Evolutionary conservation across 352 stramenopile species (phyloP).

Genomic region (Globisporangium okanoganense): DNA sequence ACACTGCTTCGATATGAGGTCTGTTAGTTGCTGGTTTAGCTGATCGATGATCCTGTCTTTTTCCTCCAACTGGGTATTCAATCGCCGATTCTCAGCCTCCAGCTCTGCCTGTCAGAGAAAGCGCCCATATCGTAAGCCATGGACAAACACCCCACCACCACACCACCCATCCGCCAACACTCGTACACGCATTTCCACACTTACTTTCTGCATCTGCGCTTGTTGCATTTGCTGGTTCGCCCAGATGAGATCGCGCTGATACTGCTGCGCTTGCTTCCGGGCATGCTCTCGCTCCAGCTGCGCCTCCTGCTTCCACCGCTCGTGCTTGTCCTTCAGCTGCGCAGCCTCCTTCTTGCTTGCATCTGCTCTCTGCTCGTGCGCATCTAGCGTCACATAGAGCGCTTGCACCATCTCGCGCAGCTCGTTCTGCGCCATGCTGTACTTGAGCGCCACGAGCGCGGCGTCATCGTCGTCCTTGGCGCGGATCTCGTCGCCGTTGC

Average conservation of each 20-base stretch:
- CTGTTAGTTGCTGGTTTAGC: constrained; percentile 3
- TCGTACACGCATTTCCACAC: neutral
- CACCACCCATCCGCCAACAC: too few relatives aligned
- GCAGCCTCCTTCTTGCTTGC: neutral
- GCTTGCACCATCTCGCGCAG: constrained; percentile 20
- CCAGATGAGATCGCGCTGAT: neutral
- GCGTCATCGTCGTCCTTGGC: neutral
- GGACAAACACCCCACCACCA: too few relatives aligned
- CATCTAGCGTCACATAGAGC: constrained; percentile 19
- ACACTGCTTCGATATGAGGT: neutral
- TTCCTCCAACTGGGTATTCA: constrained; percentile 3
- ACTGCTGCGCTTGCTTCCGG: constrained; percentile 3
- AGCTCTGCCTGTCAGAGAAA: neutral
- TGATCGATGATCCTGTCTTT: constrained; percentile 8
- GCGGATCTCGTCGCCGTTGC: neutral
- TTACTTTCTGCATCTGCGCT: neutral
- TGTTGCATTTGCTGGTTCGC: constrained; percentile 3
- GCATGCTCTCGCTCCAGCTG: neutral
- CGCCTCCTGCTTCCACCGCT: constrained; percentile 4
- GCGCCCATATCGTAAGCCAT: neutral
- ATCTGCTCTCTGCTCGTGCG: neutral
- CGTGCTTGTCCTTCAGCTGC: constrained; percentile 8
- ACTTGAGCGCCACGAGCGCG: constrained; percentile 15
- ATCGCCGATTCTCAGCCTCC: constrained; percentile 1
- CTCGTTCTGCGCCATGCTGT: constrained; percentile 28